Evolutionary conservation across 768 basidiomycete genomes (phyloP), one percentile per base, ranked within the genome.

Genomic region (Termitomyces sp.): DNA sequence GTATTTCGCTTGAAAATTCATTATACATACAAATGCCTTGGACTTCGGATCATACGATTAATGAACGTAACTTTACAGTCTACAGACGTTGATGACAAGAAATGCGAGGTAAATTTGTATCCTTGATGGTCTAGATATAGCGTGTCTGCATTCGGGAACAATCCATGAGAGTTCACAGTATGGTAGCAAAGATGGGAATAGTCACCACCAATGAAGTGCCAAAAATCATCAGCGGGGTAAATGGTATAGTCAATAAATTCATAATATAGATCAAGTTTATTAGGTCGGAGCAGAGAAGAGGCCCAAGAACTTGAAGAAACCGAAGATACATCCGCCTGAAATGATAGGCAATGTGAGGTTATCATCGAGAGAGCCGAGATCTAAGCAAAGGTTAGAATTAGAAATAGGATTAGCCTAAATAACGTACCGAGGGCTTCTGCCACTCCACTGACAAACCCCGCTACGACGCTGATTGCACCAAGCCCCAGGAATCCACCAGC

Each of bases 281-380:
- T 47, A 59, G 8, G 58, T 20, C 28, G 61, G 44, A 14, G 72
- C 69, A 16, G 69, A 63, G 16, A 72, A 68, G 33, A 70, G 58
- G n/a, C 73, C 70, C 18, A 76, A 59, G 22, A 77, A 57, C 61
- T 76, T 78, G 54, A 80, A 62, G 64, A 80, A 77, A 9, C 72
- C 77, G 18, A 73, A 64, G 40, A 80, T 69, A 52, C 76, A 81
- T 18, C 84, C 89, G 3, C 94, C 94, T 6, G 92, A 86, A 56
- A 95, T 83, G 66, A 96, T 85, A 4, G 94, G 94, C 26, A 97
- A 73, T 8, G 92, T 95, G 26, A 97, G 70, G 68, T 97, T 96
- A 67, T 97, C 94, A 65, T 97, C 94, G 40, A 93, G 68, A 0
- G 80, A 81, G 18, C 92, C 92, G 3, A 96, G 76, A 69, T 95